Percentiles rank a stretch among this genome's conserved stretches.
These are phyloP conservation scores for Lentinula sp. DNA, from an alignment of 768 basidiomycete genomes.

Conservation along the genomic window DNA sequence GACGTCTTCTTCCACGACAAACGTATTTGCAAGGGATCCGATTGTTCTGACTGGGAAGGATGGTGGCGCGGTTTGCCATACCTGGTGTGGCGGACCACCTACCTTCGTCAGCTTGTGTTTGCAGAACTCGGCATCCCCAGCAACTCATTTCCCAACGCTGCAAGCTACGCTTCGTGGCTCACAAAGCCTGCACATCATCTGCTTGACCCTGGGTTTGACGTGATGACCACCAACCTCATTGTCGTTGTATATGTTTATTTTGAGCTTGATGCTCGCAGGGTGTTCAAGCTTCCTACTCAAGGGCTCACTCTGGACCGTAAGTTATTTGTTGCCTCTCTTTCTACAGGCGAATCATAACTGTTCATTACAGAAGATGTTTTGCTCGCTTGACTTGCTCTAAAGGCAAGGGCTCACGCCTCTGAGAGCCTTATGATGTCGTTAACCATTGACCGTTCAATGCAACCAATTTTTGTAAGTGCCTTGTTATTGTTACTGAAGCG, in stretches of 20 bases:
- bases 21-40: background rate
- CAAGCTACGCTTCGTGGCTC: background rate
- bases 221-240: background rate
- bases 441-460: too few relatives aligned
- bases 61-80: background rate
- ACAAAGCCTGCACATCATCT: background rate
- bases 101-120: background rate
- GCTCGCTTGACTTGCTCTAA: too few relatives aligned
- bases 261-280: background rate
- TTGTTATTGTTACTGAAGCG: too few relatives aligned
- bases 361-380: too few relatives aligned
- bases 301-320: too few relatives aligned
- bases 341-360: too few relatives aligned
- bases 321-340: too few relatives aligned
- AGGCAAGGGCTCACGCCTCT: too few relatives aligned
- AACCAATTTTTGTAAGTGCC: too few relatives aligned
- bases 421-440: too few relatives aligned
- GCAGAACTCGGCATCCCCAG: background rate
- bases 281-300: background rate
- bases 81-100: background rate
- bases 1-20: background rate
- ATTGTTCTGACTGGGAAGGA: background rate
- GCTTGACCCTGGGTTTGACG: background rate
- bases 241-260: background rate
- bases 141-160: background rate